Conservation (phyloP, 352 stramenopile genomes). For the Globisporangium radiosum region DNA sequence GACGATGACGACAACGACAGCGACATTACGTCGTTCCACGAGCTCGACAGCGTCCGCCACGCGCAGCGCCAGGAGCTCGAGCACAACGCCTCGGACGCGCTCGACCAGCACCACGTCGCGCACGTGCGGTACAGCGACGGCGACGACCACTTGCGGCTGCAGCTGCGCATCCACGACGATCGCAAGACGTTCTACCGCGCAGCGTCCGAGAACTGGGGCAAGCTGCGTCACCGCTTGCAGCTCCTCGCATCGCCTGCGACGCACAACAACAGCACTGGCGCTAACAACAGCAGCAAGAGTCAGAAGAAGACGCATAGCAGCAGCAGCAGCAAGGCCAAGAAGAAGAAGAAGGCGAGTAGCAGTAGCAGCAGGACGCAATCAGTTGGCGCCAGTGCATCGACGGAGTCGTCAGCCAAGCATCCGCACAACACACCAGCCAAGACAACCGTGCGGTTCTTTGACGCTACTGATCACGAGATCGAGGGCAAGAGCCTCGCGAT, state of each 20-base stretch:
- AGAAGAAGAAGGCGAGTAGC: constrained; percentile 4
- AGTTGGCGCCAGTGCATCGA: no score
- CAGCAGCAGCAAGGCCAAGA: not conserved
- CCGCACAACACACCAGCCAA: not conserved
- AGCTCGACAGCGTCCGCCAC: not conserved
- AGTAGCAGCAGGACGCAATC: not conserved
- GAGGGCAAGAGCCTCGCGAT: constrained; percentile 22
- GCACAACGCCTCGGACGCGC: not conserved
- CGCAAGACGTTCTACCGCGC: constrained; percentile 45
- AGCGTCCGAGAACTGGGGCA: constrained; percentile 37
- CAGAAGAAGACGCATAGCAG: constrained; percentile 3
- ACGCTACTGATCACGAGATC: constrained; percentile 27
- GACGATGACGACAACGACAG: not conserved
- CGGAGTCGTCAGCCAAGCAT: no score
- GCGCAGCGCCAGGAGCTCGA: not conserved
- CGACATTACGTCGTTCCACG: not conserved
- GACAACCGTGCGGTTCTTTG: constrained; percentile 41
- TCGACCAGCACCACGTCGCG: constrained; percentile 21
- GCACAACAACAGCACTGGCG: not conserved
- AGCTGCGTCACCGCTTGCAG: constrained; percentile 55
- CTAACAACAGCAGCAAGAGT: not conserved
- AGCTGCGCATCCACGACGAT: constrained; percentile 38
- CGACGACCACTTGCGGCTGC: constrained; percentile 46
- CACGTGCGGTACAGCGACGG: constrained; percentile 38
- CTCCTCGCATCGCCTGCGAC: constrained; percentile 28